Conservation (phyloP, 768 basidiomycete species). For the Leucocoprinus sp. region DNA sequence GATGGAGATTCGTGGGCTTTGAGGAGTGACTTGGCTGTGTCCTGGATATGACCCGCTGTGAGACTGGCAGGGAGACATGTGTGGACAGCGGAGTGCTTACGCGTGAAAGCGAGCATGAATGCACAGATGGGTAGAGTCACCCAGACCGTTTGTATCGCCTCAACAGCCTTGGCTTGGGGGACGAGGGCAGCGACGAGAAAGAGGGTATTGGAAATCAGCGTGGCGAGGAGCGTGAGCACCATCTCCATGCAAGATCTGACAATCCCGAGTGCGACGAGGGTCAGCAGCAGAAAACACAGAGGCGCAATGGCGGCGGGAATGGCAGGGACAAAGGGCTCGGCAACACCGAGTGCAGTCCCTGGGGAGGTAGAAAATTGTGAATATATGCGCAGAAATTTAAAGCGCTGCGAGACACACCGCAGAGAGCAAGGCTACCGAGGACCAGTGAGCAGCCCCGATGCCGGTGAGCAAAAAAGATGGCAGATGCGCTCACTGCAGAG, state of each 20-base stretch:
- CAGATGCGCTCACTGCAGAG: background rate
- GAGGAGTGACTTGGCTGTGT: background rate
- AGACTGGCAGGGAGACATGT: background rate
- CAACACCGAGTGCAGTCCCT: background rate
- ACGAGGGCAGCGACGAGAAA: conserved; percentile 3
- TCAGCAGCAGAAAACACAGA: too few relatives aligned
- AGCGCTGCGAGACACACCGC: background rate
- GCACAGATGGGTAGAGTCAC: conserved; percentile 1
- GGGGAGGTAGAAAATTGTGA: background rate
- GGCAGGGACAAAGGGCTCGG: background rate
- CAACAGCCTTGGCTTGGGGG: background rate
- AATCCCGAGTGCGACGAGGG: too few relatives aligned
- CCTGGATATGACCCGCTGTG: background rate
- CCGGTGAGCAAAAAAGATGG: background rate
- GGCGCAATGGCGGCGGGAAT: too few relatives aligned
- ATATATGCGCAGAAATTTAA: background rate
- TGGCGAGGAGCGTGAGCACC: background rate
- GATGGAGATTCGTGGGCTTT: background rate
- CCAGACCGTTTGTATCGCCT: background rate
- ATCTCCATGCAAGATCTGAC: background rate
- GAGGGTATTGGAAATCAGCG: background rate
- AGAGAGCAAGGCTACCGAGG: conserved; percentile 6
- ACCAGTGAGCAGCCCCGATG: conserved; percentile 1
- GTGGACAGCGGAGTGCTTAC: conserved; percentile 3
- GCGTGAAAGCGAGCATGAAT: conserved; percentile 5